Conservation (phyloP, 202 grass and related monocot genomes). For the Saccharum hybrid region DNA sequence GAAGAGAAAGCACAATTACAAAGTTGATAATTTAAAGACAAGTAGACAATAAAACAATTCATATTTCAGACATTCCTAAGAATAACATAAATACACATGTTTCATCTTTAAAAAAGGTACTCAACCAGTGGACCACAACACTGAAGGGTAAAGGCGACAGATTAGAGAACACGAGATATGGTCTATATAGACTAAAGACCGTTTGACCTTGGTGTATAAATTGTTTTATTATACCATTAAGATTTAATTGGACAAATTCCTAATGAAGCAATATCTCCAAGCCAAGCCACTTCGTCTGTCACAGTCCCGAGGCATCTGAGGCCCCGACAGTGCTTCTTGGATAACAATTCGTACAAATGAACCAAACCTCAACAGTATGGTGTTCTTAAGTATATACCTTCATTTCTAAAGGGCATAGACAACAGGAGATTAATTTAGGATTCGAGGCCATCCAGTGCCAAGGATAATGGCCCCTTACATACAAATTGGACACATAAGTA, state of each 20-base stretch:
- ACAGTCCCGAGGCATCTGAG: background rate
- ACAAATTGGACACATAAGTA: slow-evolving; percentile 8
- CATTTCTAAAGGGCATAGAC: background rate
- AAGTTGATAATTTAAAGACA: slow-evolving; percentile 14
- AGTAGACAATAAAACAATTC: slow-evolving; percentile 11
- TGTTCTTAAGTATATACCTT: background rate
- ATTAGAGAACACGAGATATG: slow-evolving; percentile 11
- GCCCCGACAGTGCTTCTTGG: too few relatives aligned
- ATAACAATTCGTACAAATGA: background rate
- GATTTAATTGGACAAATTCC: background rate
- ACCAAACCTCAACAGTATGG: background rate
- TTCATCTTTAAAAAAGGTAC: background rate
- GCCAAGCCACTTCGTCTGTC: background rate
- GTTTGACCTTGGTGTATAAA: slow-evolving; percentile 14
- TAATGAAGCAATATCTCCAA: background rate
- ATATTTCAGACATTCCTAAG: background rate
- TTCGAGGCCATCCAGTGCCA: background rate
- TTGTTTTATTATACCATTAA: slow-evolving; percentile 13
- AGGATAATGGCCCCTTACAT: slow-evolving; percentile 7
- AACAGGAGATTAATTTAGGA: background rate
- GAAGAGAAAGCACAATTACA: slow-evolving; percentile 33
- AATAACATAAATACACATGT: slow-evolving; percentile 16
- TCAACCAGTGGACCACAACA: background rate
- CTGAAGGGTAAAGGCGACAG: background rate
- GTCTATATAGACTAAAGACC: background rate